Conservation (phyloP, 2,329 filamentous ascomycete genomes). For the Beauveria medogensis region DNA sequence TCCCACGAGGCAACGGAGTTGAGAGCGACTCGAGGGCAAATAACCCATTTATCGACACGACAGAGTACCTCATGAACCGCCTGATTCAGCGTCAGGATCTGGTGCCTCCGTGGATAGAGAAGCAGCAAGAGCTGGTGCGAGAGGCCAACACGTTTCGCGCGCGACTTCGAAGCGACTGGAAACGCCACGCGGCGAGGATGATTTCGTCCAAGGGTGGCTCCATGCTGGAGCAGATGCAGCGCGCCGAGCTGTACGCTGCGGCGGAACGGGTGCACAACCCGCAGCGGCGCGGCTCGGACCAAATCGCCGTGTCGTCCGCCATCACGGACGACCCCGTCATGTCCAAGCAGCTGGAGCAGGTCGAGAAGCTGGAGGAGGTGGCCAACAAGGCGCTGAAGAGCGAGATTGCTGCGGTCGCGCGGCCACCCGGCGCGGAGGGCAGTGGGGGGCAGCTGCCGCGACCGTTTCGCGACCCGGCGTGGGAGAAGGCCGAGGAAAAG, state of each 20-base stretch:
- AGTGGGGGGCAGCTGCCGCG: slow-evolving; percentile 29
- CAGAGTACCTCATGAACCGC: slow-evolving; percentile 97
- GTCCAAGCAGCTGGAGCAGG: slow-evolving; percentile 34
- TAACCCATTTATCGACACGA: slow-evolving; percentile 89
- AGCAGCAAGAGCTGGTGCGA: slow-evolving; percentile 80
- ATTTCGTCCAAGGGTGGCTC: slow-evolving; percentile 73
- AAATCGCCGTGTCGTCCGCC: slow-evolving; percentile 39
- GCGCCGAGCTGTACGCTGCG: slow-evolving; percentile 64
- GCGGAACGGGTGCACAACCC: slow-evolving; percentile 65
- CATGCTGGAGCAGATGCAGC: slow-evolving; percentile 61
- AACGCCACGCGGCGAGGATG: slow-evolving; percentile 67
- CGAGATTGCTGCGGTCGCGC: slow-evolving; percentile 8
- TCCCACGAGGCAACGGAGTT: slow-evolving; percentile 71
- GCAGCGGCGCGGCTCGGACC: slow-evolving; percentile 31
- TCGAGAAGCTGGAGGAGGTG: slow-evolving; percentile 13
- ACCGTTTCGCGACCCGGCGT: slow-evolving; percentile 71
- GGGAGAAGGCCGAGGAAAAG: slow-evolving; percentile 62
- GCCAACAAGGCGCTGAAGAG: slow-evolving; percentile 11
- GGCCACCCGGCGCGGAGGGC: not conserved
- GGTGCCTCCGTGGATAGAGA: slow-evolving; percentile 96
- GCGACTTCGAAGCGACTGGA: slow-evolving; percentile 76
- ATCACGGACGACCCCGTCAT: slow-evolving; percentile 41
- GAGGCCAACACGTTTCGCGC: slow-evolving; percentile 62
- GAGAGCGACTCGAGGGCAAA: slow-evolving; percentile 74
- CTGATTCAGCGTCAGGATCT: slow-evolving; percentile 96